A percentile compares a stretch with the other conserved stretches of the same genome.
phyloP scores from a whole-genome alignment of 495 filamentous ascomycete genomes.

The Penicillium canescens region DNA sequence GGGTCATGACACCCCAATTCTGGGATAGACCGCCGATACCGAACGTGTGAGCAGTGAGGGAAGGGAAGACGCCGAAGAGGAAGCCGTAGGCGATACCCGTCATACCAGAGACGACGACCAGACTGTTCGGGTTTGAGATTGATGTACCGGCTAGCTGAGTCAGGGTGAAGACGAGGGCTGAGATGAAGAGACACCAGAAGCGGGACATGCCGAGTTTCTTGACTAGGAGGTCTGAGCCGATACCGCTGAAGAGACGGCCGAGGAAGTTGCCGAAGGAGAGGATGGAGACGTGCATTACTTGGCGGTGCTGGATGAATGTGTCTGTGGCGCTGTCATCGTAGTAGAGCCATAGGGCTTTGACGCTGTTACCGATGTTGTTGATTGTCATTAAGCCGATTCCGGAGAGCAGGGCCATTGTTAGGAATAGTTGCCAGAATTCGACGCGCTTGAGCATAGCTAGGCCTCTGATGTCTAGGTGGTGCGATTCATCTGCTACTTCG shows the following conservation, averaged over 20 bases:
- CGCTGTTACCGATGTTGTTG: conserved; percentile 97
- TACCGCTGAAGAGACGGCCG: conserved; percentile 67
- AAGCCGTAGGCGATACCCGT: conserved; percentile 92
- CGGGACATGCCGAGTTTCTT: conserved; percentile 77
- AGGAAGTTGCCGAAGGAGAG: conserved; percentile 82
- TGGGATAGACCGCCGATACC: conserved; percentile 84
- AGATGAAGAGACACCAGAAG: conserved; percentile 84
- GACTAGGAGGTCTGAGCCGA: conserved; percentile 87
- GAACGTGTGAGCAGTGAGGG: conserved; percentile 88
- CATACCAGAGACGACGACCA: conserved; percentile 75
- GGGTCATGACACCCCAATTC: conserved; percentile 94
- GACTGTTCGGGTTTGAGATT: conserved; percentile 77
- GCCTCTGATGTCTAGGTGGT: conserved; percentile 88
- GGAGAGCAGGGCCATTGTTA: conserved; percentile 81
- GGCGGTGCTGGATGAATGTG: conserved; percentile 76
- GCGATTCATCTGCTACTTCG: conserved; percentile 49
- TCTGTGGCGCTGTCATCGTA: conserved; percentile 73
- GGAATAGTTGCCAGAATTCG: conserved; percentile 90
- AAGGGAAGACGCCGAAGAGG: conserved; percentile 92
- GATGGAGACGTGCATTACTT: conserved; percentile 91
- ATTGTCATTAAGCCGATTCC: conserved; percentile 98
- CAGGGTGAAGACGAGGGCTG: conserved; percentile 72
- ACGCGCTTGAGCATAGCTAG: conserved; percentile 68
- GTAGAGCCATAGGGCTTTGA: conserved; percentile 74
- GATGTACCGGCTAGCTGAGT: conserved; percentile 78